Conservation (phyloP, 805 yeast genomes). For the Monosporozyma yasuniensis region DNA sequence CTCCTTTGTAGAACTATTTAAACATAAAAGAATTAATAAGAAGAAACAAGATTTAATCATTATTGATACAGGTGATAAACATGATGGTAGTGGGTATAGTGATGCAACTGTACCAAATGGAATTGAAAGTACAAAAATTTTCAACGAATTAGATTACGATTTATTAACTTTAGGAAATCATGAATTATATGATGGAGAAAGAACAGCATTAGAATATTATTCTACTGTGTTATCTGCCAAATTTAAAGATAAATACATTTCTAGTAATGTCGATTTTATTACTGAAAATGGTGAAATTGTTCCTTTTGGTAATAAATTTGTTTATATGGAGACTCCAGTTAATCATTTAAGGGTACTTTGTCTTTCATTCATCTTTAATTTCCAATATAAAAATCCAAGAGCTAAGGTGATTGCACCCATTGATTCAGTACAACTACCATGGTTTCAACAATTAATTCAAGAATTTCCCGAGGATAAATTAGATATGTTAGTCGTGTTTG, state of each 20-base stretch:
- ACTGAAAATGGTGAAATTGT: slow-evolving; percentile 37
- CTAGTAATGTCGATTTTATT: slow-evolving; percentile 60
- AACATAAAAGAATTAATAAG: slow-evolving; percentile 17
- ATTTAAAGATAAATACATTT: slow-evolving; percentile 57
- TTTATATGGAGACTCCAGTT: slow-evolving; percentile 56
- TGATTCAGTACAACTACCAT: slow-evolving; percentile 41
- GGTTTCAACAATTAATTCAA: slow-evolving; percentile 49
- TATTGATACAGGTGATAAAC: slow-evolving; percentile 87
- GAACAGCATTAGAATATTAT: slow-evolving; percentile 57
- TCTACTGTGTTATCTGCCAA: slow-evolving; percentile 40
- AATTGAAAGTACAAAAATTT: slow-evolving; percentile 47
- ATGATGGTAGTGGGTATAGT: slow-evolving; percentile 86
- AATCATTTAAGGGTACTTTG: slow-evolving; percentile 48
- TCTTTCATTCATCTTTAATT: slow-evolving; percentile 74
- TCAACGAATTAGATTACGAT: slow-evolving; percentile 61
- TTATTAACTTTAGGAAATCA: slow-evolving; percentile 84
- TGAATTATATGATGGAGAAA: slow-evolving; percentile 66
- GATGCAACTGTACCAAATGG: slow-evolving; percentile 78
- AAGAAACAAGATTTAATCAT: slow-evolving; percentile 54
- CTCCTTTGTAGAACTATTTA: slow-evolving; percentile 52
- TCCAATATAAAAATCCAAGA: slow-evolving; percentile 44
- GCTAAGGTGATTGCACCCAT: slow-evolving; percentile 56
- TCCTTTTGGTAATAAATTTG: slow-evolving; percentile 59
- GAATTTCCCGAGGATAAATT: slow-evolving; percentile 34
- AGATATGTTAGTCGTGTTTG: slow-evolving; percentile 63